Evolutionary conservation across 2,329 filamentous ascomycete genomes (phyloP), one percentile per base, ranked within the genome.

Genomic region (Neodidymelliopsis sp.): DNA sequence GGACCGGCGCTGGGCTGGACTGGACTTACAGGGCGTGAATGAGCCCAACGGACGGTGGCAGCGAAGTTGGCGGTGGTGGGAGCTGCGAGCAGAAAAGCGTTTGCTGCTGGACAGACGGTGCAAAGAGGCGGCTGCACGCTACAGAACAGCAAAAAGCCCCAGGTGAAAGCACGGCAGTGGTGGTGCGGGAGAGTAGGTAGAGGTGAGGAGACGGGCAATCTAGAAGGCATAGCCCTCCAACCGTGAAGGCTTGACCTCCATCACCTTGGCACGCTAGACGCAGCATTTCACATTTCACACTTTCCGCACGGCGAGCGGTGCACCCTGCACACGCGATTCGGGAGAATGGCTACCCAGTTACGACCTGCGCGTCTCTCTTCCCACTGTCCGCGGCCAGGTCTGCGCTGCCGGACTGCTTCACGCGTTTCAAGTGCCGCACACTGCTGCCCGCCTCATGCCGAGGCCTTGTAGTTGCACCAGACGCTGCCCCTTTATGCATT

Each of bases 11-110:
- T 63, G 62, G 59, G 54, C 58, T 61, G 55, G 59, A 53, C 58
- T 61, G 55, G 63, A 71, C 69, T 69, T 69, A 71, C 70, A 71
- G 67, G 41, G 49, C 49, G 43, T 53, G 65, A 63, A 69, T 63
- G 60, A 63, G 69, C 69, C 70, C 70, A 70, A 72, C 67, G 67
- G 63, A 56, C 54, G 58, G 56, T 60, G 62, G 57, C 62, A 65
- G 60, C 49, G 46, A 36, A 18, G 20, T 30, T 28, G 24, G 37
- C 49, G 34, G 49, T 40, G 53, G 40, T 24, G 57, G 24, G 49
- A 40, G 51, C 56, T 31, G 57, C 46, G 31, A 49, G 36, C 41
- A 45, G 19, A 20, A 39, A 50, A 47, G 29, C 12, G 60, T 50
- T 56, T 59, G 56, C 57, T 62, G 40, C 40, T 33, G 41, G 46